These are phyloP conservation scores for Groenewaldozyma sp. DNA, from an alignment of 1,139 yeast genomes.

Conservation along the genomic window DNA sequence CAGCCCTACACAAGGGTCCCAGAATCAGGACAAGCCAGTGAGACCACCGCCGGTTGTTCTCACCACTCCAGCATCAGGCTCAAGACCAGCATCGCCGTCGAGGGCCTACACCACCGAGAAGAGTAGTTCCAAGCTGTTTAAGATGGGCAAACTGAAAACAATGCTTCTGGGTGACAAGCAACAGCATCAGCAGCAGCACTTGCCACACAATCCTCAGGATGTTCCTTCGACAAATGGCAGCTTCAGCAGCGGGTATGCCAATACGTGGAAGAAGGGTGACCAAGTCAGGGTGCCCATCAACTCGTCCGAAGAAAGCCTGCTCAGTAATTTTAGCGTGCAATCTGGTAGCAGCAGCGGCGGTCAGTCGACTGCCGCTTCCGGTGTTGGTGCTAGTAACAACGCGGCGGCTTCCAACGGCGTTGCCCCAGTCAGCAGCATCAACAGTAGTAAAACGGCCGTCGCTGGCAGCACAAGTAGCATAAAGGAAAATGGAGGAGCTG, in stretches of 20 bases:
- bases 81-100: neutral
- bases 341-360: too few species aligned
- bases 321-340: neutral
- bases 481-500: too few species aligned
- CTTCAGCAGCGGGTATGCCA: neutral
- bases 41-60: neutral
- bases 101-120: too few species aligned
- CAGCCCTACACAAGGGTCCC: too few species aligned
- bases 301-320: slow-evolving; percentile 2
- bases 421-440: too few species aligned
- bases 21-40: neutral
- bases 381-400: slow-evolving; percentile 4
- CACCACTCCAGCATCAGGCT: neutral
- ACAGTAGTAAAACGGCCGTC: too few species aligned
- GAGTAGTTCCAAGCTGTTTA: neutral
- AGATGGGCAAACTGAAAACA: slow-evolving; percentile 3
- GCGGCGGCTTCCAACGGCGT: too few species aligned
- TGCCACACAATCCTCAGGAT: too few species aligned
- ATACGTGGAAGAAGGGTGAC: neutral
- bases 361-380: slow-evolving; percentile 3
- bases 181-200: neutral
- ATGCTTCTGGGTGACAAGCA: neutral
- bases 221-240: neutral
- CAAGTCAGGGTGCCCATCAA: neutral
- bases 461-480: too few species aligned